Conservation (phyloP, 2,329 filamentous ascomycete genomes). For the Whalleya microplaca region DNA sequence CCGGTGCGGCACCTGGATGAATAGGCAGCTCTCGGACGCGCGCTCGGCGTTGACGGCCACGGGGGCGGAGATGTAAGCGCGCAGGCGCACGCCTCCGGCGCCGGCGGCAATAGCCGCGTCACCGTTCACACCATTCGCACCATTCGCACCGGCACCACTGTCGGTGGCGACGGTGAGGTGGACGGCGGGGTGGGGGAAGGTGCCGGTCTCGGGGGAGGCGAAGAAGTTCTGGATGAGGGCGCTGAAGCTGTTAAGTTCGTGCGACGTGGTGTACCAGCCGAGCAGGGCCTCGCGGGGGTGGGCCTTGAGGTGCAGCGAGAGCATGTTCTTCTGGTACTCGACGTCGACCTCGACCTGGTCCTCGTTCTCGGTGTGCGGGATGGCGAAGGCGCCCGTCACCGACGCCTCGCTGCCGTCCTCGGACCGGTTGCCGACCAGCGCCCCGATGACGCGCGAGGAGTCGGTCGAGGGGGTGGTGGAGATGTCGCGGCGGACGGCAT, state of each 20-base stretch:
- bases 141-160: slow-evolving; percentile 80
- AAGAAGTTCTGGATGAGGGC: slow-evolving; percentile 99
- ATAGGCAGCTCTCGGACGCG: slow-evolving; percentile 93
- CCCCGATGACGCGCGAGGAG: slow-evolving; percentile 95
- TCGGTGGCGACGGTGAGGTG: slow-evolving; percentile 94
- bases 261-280: slow-evolving; percentile 97
- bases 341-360: slow-evolving; percentile 99
- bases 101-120: too few species aligned
- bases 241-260: slow-evolving; percentile 97
- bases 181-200: slow-evolving; percentile 94
- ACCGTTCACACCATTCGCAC: too few species aligned
- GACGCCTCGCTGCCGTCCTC: slow-evolving; percentile 97
- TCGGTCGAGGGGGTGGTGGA: slow-evolving; percentile 62
- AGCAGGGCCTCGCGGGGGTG: slow-evolving; percentile 92
- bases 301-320: slow-evolving; percentile 89
- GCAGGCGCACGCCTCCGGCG: slow-evolving; percentile 87
- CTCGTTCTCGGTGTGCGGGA: slow-evolving; percentile 96
- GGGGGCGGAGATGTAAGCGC: slow-evolving; percentile 93
- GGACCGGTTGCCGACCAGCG: slow-evolving; percentile 86
- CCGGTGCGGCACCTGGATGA: slow-evolving; percentile 96
- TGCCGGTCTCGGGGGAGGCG: slow-evolving; percentile 93
- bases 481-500: slow-evolving; percentile 84
- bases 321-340: slow-evolving; percentile 99
- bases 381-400: slow-evolving; percentile 95
- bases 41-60: slow-evolving; percentile 95